Evolutionary conservation across 306 rosid species (phyloP), one percentile per base, ranked within the genome.

Genomic region (Quercus wislizeni): DNA sequence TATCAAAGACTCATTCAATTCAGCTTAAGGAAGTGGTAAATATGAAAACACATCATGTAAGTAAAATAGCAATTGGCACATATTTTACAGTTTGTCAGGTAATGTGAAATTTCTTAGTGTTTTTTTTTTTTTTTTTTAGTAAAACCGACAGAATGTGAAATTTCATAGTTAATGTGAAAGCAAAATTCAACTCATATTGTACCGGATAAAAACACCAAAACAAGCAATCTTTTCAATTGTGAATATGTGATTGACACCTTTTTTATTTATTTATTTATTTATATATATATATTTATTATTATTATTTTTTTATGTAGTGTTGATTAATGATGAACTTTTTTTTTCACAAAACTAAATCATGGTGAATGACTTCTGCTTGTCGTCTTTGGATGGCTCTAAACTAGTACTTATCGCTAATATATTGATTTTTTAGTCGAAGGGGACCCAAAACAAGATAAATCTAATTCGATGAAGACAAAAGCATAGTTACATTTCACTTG

Each of bases 381-480:
- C 78, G 61, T 71, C 25, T 64, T 75, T 79, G 79, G 71, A 82
- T 58, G 55, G 43, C 52, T 65, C 82, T 79, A 56, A 58, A 51
- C 23, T 33, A 64, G 79, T 76, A 49, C 55, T 78, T 54, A 72
- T 73, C 52, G 58, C 21, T 75, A 74, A 68, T 41, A 41, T 52
- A n/a, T 17, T 51, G 59, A 58, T 51, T 12, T 74, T 51, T 71
- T 76, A 4, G 57, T 56, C 20, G 31, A 64, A 19, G 83, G 79
- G 88, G 79, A 83, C 81, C 52, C 7, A 35, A 78, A 75, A 57
- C 73, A 46, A 64, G 15, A 83, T 23, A n/a, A 72, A 72, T 31
- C 20, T 17, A 46, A 25, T 38, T 27, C 9, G 54, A 55, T n/a
- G 46, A 79, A 67, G 13, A 35, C 41, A 69, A 63, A 63, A 35